A percentile compares a stretch with the other conserved stretches of the same genome.
phyloP scores from a whole-genome alignment of 2,329 filamentous ascomycete species.

The Hortaea werneckii region DNA sequence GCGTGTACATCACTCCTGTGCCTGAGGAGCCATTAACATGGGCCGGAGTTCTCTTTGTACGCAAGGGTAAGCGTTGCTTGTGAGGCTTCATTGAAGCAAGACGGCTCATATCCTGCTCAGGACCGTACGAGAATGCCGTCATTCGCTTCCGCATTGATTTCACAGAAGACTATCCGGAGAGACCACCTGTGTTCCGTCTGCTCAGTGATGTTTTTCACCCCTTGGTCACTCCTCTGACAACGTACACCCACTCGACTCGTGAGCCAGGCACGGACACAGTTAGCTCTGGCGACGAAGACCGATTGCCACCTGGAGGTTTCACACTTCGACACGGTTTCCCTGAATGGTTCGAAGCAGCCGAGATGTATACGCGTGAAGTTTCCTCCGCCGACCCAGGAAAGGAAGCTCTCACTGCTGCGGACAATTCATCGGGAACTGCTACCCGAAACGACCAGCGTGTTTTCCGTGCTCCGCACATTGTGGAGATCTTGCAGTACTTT shows the following conservation, averaged over 20 bases:
- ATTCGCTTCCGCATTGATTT: slow-evolving; percentile 87
- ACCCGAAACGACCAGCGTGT: background rate
- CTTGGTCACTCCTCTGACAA: slow-evolving; percentile 83
- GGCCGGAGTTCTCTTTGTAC: slow-evolving; percentile 86
- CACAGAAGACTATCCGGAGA: slow-evolving; percentile 64
- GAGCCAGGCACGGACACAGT: slow-evolving; percentile 66
- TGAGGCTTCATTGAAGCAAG: background rate
- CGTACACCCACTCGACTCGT: slow-evolving; percentile 81
- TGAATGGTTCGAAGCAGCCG: slow-evolving; percentile 54
- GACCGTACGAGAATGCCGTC: slow-evolving; percentile 78
- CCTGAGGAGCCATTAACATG: slow-evolving; percentile 73
- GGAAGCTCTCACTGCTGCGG: background rate
- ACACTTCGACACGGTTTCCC: slow-evolving; percentile 86
- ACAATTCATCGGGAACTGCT: background rate
- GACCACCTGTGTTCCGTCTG: slow-evolving; percentile 80
- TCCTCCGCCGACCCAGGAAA: background rate
- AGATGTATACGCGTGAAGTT: background rate
- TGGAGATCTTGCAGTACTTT: slow-evolving; percentile 67
- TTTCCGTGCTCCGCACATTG: slow-evolving; percentile 17
- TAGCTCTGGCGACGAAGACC: slow-evolving; percentile 72
- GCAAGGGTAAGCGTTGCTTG: slow-evolving; percentile 52
- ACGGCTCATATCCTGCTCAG: slow-evolving; percentile 37
- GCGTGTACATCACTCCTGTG: slow-evolving; percentile 76
- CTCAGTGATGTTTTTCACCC: slow-evolving; percentile 92
- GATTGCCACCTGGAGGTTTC: slow-evolving; percentile 79